phyloP scores from a whole-genome alignment of 2,329 filamentous ascomycete genomes.

The Aspergillus ochraceus region DNA sequence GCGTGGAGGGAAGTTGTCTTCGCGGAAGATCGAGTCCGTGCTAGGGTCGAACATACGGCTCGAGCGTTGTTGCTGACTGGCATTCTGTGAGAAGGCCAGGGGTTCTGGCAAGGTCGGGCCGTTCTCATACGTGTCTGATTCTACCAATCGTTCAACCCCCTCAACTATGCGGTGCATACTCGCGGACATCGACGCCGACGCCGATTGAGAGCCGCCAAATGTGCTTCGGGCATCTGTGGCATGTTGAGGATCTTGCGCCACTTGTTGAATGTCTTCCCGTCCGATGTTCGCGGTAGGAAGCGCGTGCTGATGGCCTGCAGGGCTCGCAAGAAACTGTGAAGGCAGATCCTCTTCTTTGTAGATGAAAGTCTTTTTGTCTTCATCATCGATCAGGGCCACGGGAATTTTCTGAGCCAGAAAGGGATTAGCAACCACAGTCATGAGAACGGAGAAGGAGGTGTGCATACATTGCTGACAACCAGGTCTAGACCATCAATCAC shows the following conservation, averaged over 20 bases:
- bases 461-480: slow-evolving; percentile 48
- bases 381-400: slow-evolving; percentile 47
- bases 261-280: slow-evolving; percentile 37
- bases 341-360: slow-evolving; percentile 56
- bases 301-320: slow-evolving; percentile 41
- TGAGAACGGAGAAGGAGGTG: slow-evolving; percentile 6
- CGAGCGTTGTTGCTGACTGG: slow-evolving; percentile 23
- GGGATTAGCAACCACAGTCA: slow-evolving; percentile 17
- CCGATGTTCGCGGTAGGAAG: slow-evolving; percentile 44
- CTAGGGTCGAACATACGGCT: slow-evolving; percentile 25
- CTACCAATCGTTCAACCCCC: slow-evolving; percentile 40
- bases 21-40: slow-evolving; percentile 20
- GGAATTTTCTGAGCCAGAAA: slow-evolving; percentile 45
- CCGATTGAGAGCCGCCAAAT: slow-evolving; percentile 48
- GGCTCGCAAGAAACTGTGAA: slow-evolving; percentile 51
- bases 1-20: slow-evolving; percentile 23
- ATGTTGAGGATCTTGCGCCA: slow-evolving; percentile 24
- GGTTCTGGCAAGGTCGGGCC: slow-evolving; percentile 27
- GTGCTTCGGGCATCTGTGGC: slow-evolving; percentile 31
- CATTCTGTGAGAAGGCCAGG: slow-evolving; percentile 25
- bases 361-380: slow-evolving; percentile 49
- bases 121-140: slow-evolving; percentile 42
- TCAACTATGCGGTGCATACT: slow-evolving; percentile 43
- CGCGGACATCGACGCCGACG: slow-evolving; percentile 45
- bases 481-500: slow-evolving; percentile 62